Evolutionary conservation across 257 asterid species (phyloP).

Genomic region (Solanum dulcamara): DNA sequence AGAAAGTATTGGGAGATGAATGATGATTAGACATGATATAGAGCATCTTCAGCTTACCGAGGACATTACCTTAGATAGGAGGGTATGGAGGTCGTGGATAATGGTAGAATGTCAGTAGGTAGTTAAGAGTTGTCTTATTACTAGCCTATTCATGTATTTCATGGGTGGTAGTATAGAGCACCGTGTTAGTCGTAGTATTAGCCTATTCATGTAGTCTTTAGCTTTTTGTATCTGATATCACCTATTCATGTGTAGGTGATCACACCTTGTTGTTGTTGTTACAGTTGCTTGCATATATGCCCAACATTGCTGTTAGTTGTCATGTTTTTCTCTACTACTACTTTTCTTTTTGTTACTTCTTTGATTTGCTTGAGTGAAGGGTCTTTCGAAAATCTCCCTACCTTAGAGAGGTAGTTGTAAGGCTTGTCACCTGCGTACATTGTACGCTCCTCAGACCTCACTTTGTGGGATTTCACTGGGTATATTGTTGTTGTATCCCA

Average conservation of each 20-base stretch:
- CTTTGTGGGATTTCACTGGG: neutral
- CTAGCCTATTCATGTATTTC: neutral
- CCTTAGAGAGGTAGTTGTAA: neutral
- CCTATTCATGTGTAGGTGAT: neutral
- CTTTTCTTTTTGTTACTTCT: neutral
- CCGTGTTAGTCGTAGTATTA: neutral
- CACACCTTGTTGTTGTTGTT: neutral
- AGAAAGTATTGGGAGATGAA: too few species aligned
- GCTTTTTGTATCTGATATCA: neutral
- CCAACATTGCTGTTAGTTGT: neutral
- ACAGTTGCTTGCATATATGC: neutral
- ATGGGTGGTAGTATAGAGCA: neutral
- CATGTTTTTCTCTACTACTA: neutral
- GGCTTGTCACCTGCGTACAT: neutral
- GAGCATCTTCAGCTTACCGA: neutral
- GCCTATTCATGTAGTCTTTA: neutral
- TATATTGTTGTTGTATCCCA: neutral
- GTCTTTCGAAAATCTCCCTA: neutral
- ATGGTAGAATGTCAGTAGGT: neutral
- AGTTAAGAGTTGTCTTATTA: neutral
- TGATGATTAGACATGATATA: neutral
- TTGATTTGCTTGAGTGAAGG: neutral
- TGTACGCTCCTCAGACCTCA: neutral
- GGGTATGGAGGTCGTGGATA: neutral
- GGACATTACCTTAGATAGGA: neutral